These are phyloP conservation scores for Mallotus repandus DNA, from an alignment of 441 rosid genomes.

Conservation along the genomic window DNA sequence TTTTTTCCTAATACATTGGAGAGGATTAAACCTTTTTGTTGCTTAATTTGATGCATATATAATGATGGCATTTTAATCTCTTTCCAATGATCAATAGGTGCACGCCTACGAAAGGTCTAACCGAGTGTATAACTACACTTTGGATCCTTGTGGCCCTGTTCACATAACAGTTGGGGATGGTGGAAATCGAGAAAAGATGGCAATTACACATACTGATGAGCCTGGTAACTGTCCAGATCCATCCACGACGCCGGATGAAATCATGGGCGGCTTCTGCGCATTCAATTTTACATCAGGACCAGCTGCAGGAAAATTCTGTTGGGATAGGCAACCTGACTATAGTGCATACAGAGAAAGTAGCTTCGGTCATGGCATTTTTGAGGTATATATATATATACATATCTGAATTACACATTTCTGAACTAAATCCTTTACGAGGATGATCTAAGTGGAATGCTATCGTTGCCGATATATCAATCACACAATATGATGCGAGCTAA, in stretches of 20 bases:
- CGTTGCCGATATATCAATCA: too few species aligned
- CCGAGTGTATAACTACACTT: slow-evolving; percentile 66
- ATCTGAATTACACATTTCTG: too few species aligned
- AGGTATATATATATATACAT: slow-evolving; percentile 39
- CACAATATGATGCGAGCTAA: too few species aligned
- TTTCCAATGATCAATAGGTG: slow-evolving; percentile 44
- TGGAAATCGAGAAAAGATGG: slow-evolving; percentile 66
- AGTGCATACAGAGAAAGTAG: slow-evolving; percentile 90
- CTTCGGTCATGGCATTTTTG: slow-evolving; percentile 80
- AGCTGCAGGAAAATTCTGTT: slow-evolving; percentile 61
- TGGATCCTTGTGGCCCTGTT: slow-evolving; percentile 84
- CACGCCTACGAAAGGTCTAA: slow-evolving; percentile 94
- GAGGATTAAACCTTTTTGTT: background rate
- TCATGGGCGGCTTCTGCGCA: slow-evolving; percentile 52
- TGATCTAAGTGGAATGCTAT: too few species aligned
- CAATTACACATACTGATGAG: slow-evolving; percentile 66
- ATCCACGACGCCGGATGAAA: slow-evolving; percentile 37
- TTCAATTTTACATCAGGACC: slow-evolving; percentile 69
- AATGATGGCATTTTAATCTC: background rate
- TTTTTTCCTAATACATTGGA: background rate
- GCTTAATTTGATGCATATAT: background rate
- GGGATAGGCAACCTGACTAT: slow-evolving; percentile 73
- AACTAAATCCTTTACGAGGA: too few species aligned
- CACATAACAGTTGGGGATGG: slow-evolving; percentile 74
- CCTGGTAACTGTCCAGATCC: slow-evolving; percentile 76